Evolutionary conservation across 768 basidiomycete genomes (phyloP).

Genomic region (Pulveroboletus sp.): DNA sequence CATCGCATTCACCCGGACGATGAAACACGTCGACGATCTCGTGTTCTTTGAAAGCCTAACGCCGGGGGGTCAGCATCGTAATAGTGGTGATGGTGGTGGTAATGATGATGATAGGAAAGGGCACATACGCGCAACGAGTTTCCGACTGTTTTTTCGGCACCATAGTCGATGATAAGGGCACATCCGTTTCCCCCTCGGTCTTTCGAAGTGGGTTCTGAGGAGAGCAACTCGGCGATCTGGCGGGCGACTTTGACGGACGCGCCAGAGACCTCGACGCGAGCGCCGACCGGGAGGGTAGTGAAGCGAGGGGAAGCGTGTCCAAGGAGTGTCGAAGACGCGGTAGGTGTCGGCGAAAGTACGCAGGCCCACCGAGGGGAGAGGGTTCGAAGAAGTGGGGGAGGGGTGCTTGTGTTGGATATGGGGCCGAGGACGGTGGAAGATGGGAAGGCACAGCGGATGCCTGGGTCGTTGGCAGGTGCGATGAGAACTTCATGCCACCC

Average conservation of each 20-base stretch:
- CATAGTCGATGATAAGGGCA: conserved; percentile 89
- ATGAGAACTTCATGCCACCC: conserved; percentile 89
- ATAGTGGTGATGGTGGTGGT: not conserved
- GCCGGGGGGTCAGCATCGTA: not conserved
- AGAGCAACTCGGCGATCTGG: conserved; percentile 60
- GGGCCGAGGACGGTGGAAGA: conserved; percentile 11
- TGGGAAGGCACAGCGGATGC: conserved; percentile 23
- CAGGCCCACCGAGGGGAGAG: conserved; percentile 47
- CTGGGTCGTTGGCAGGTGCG: conserved; percentile 41
- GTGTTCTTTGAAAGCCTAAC: conserved; percentile 86
- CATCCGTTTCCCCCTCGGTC: conserved; percentile 37
- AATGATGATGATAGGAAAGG: fast-evolving
- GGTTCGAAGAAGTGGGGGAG: conserved; percentile 4
- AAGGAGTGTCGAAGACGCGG: conserved; percentile 49
- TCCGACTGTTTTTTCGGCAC: conserved; percentile 61
- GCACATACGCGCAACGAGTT: conserved; percentile 75
- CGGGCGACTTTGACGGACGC: conserved; percentile 64
- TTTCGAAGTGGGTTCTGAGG: not conserved
- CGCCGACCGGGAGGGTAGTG: conserved; percentile 57
- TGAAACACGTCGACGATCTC: conserved; percentile 81
- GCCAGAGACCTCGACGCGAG: conserved; percentile 78
- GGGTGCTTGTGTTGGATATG: not conserved
- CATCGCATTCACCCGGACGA: conserved; percentile 80
- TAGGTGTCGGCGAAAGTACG: conserved; percentile 61
- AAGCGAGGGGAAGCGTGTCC: conserved; percentile 69